Percentiles rank a stretch among this genome's conserved stretches.
phyloP scores from a whole-genome alignment of 1,139 yeast species.

The Geotrichum carabidarum region DNA sequence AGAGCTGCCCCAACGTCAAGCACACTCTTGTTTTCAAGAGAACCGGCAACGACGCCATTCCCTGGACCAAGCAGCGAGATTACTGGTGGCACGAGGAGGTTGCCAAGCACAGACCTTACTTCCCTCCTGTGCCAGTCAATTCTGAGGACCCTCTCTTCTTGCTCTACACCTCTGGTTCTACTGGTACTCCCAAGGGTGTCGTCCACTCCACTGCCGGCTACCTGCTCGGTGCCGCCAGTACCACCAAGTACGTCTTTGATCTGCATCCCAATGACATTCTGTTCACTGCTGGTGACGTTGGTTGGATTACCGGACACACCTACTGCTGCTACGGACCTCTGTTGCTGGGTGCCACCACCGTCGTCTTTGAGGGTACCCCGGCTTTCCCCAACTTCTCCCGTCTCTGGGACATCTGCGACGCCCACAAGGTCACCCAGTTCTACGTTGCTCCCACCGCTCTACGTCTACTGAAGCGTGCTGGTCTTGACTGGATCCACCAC shows the following conservation, averaged over 20 bases:
- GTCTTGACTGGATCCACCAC: constrained; percentile 59
- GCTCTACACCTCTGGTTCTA: constrained; percentile 44
- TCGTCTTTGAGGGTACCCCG: constrained; percentile 83
- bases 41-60: constrained; percentile 64
- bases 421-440: constrained; percentile 72
- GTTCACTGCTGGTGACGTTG: constrained; percentile 84
- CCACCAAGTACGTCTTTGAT: constrained; percentile 73
- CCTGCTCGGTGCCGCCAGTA: constrained; percentile 61
- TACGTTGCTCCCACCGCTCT: constrained; percentile 90
- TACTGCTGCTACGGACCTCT: constrained; percentile 80
- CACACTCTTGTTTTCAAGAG: constrained; percentile 69
- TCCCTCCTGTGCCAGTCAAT: constrained; percentile 56
- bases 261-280: constrained; percentile 65
- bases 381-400: constrained; percentile 76
- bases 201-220: constrained; percentile 78
- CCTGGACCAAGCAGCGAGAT: constrained; percentile 59
- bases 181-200: constrained; percentile 57
- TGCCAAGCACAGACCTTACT: constrained; percentile 58
- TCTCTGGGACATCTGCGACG: constrained; percentile 78
- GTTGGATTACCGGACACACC: constrained; percentile 87
- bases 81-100: constrained; percentile 80
- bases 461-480: constrained; percentile 77
- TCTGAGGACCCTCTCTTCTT: constrained; percentile 61
- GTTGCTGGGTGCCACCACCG: constrained; percentile 71
- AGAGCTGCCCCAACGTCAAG: constrained; percentile 60